A percentile compares a stretch with the other conserved stretches of the same genome.
These are phyloP conservation scores for Paraphaeosphaeria sporulosa DNA, from an alignment of 2,329 filamentous ascomycete genomes.

Conservation along the genomic window DNA sequence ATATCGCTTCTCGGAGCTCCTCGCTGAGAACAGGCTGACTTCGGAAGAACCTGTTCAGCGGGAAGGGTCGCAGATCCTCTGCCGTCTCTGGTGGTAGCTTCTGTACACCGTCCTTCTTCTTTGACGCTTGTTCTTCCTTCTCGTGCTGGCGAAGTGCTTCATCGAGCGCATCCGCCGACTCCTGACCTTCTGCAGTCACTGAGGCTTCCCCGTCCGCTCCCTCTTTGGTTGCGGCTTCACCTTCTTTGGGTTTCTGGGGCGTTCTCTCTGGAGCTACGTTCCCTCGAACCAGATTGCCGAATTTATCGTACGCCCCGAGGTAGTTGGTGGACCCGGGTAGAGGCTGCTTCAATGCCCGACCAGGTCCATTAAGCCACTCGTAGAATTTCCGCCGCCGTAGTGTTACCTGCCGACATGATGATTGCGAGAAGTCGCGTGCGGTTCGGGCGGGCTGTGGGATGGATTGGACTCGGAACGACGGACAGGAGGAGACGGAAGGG, in stretches of 20 bases:
- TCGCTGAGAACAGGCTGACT: constrained; percentile 79
- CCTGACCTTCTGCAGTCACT: constrained; percentile 37
- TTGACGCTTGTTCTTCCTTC: constrained; percentile 28
- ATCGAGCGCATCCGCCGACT: constrained; percentile 40
- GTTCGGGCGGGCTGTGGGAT: constrained; percentile 30
- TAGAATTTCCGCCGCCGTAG: constrained; percentile 64
- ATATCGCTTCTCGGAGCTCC: constrained; percentile 75
- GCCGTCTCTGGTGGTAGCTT: constrained; percentile 40
- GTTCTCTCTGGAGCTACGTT: constrained; percentile 24
- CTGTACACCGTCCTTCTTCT: constrained; percentile 26
- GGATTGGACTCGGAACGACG: constrained; percentile 32
- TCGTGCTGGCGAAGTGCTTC: constrained; percentile 28
- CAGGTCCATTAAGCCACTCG: constrained; percentile 65
- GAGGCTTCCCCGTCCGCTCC: constrained; percentile 29
- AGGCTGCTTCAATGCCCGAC: constrained; percentile 57
- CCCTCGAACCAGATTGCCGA: constrained; percentile 56
- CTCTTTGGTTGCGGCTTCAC: constrained; percentile 13
- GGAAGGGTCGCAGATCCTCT: constrained; percentile 67
- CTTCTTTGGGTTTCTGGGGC: constrained; percentile 27
- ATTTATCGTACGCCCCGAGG: constrained; percentile 60
- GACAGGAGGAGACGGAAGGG: constrained; percentile 27
- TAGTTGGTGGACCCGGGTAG: constrained; percentile 63
- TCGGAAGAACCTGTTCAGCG: constrained; percentile 73
- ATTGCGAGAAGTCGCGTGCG: constrained; percentile 47
- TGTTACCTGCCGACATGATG: constrained; percentile 52